These are phyloP conservation scores for Triadica sebifera DNA, from an alignment of 345 rosid species.

Conservation along the genomic window DNA sequence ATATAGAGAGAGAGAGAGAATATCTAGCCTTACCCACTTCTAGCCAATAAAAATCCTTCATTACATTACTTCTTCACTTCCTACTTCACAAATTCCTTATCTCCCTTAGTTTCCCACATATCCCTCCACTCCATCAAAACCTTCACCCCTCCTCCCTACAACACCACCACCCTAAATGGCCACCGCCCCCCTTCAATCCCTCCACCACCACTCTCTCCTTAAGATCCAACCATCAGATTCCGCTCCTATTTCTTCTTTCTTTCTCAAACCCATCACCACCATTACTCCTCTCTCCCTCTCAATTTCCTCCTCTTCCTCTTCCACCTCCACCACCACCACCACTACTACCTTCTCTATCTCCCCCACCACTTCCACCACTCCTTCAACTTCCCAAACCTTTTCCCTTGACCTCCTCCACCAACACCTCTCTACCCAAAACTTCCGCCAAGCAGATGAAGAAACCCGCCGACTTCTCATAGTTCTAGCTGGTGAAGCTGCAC, in stretches of 20 bases:
- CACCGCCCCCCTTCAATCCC: constrained; percentile 40
- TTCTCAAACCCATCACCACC: constrained; percentile 30
- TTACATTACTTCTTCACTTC: constrained; percentile 28
- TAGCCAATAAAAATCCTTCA: constrained; percentile 64
- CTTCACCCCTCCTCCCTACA: neutral
- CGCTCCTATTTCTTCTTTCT: constrained; percentile 18
- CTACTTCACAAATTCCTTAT: constrained; percentile 28
- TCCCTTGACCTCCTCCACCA: constrained; percentile 61
- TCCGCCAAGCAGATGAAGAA: constrained; percentile 86
- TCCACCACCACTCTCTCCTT: constrained; percentile 35
- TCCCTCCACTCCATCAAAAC: neutral
- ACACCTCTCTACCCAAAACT: constrained; percentile 60
- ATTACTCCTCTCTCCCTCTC: constrained; percentile 22
- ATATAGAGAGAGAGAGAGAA: too few species aligned
- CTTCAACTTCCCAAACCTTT: constrained; percentile 41
- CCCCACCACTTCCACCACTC: constrained; percentile 27
- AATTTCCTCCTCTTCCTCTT: constrained; percentile 24
- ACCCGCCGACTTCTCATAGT: constrained; percentile 78
- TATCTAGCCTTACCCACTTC: constrained; percentile 56
- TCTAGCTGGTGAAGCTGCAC: constrained; percentile 73
- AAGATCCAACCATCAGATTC: constrained; percentile 27
- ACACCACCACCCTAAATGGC: constrained; percentile 33
- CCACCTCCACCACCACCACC: constrained; percentile 21
- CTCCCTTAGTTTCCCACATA: constrained; percentile 1
- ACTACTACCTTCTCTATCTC: constrained; percentile 29